Evolutionary conservation across 1,284 basidiomycete genomes (phyloP), one percentile per base, ranked within the genome.

Genomic region (Spongiforma sp.): DNA sequence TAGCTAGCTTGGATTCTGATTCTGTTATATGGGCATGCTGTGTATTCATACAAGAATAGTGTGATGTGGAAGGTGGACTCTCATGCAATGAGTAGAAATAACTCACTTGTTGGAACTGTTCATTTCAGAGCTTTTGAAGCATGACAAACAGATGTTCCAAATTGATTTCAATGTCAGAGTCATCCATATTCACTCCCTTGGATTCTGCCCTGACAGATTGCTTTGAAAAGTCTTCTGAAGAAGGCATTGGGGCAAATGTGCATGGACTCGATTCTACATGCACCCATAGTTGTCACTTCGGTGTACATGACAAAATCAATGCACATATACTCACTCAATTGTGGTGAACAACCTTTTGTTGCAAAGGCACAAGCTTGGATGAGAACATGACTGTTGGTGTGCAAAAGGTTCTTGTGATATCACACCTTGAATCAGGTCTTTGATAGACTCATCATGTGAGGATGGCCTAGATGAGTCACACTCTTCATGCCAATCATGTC

Each of bases 261-360:
- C n/a, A n/a, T 4, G 53, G 28, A 7, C 53, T 64, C 10, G 46
- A 26, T 43, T 30, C 36, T 30, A 12, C 61, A 64, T 68, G 67
- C 63, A 56, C 34, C 46, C 57, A 60, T 60, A 58, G 28, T 50
- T 12, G 57, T 63, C 36, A 41, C 24, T 32, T 10, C 32, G 6
- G 32, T 21, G 34, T 12, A 34, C 54, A 9, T 21, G 34, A 17
- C 24, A 37, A 12, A 15, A 36, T 58, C 2, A n/a, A 41, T 36
- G 55, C 61, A 70, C 67, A 74, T 72, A 73, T 60, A 75, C 70
- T 10, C 61, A 78, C 74, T 77, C 37, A 52, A 53, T 54, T 17
- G 30, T 33, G 65, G 62, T 48, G 62, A 70, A n/a, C n/a, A n/a
- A n/a, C n/a, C n/a, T n/a, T n/a, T n/a, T n/a, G n/a, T 60, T 62